Evolutionary conservation across 2,329 filamentous ascomycete genomes (phyloP).

Genomic region (Cercospora sp.): DNA sequence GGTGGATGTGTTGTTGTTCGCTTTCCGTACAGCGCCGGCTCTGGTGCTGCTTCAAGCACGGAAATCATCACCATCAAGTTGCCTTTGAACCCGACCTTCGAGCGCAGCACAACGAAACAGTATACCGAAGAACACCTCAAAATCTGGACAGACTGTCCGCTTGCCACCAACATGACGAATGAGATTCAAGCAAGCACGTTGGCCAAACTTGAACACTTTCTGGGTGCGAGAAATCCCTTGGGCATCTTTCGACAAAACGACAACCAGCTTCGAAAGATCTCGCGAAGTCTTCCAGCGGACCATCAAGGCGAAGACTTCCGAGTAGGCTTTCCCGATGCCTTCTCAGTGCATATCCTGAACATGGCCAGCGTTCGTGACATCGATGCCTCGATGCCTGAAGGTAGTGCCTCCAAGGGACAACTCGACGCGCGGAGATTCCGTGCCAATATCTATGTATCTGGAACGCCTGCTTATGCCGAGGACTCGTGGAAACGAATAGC

Average conservation of each 20-base stretch:
- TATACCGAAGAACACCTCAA: conserved; percentile 63
- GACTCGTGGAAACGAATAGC: conserved; percentile 66
- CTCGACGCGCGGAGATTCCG: conserved; percentile 67
- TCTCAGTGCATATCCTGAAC: conserved; percentile 68
- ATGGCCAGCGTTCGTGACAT: conserved; percentile 64
- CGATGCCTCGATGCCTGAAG: conserved; percentile 57
- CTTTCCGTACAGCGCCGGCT: conserved; percentile 57
- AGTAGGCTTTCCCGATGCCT: conserved; percentile 70
- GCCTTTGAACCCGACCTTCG: conserved; percentile 61
- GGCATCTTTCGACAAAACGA: conserved; percentile 67
- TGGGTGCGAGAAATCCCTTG: conserved; percentile 66
- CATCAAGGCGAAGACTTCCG: conserved; percentile 58
- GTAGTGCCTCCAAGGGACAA: conserved; percentile 47
- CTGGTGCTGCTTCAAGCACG: conserved; percentile 26
- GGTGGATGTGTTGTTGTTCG: conserved; percentile 65
- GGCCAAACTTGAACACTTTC: conserved; percentile 61
- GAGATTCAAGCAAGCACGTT: conserved; percentile 57
- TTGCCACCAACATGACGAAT: conserved; percentile 48
- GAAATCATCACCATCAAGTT: conserved; percentile 63
- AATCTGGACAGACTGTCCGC: conserved; percentile 63
- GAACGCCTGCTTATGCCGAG: conserved; percentile 65
- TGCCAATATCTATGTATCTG: conserved; percentile 70
- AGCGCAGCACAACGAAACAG: conserved; percentile 58
- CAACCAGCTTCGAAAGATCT: conserved; percentile 57
- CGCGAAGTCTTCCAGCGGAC: conserved; percentile 59